Conservation (phyloP, 192 early-diverging fungal genomes). For the Podila clonocystis region DNA sequence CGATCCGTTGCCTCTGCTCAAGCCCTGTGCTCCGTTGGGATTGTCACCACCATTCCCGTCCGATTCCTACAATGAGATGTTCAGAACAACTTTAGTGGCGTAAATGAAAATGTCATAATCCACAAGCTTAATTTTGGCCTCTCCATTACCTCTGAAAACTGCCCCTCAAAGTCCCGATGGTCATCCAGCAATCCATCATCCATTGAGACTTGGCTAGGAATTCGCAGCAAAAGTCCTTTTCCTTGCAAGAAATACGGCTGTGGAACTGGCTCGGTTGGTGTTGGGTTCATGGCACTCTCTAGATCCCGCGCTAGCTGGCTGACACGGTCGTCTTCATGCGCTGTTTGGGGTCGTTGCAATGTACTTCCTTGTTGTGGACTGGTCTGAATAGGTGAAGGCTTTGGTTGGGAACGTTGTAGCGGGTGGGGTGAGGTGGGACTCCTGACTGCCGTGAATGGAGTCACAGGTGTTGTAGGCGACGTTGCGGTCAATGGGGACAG, state of each 20-base stretch:
- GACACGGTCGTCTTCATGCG: constrained; percentile 10
- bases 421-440: constrained; percentile 13
- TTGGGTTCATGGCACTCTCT: constrained; percentile 44
- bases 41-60: not conserved
- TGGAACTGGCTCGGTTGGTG: constrained; percentile 32
- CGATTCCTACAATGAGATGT: constrained; percentile 5
- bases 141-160: constrained; percentile 26
- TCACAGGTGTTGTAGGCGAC: not conserved
- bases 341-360: not conserved
- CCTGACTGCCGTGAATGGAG: not conserved
- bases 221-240: constrained; percentile 21
- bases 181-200: constrained; percentile 29
- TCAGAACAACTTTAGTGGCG: too few species aligned
- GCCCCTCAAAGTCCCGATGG: not conserved
- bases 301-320: constrained; percentile 35
- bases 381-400: constrained; percentile 34
- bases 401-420: constrained; percentile 21
- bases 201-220: constrained; percentile 36
- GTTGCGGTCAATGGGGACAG: not conserved
- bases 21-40: not conserved
- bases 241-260: constrained; percentile 41
- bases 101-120: too few species aligned
- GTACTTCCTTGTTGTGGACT: not conserved
- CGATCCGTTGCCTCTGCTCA: constrained; percentile 17
- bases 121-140: not conserved